Evolutionary conservation across 805 yeast species (phyloP).

Genomic region (Candida loeiensis): DNA sequence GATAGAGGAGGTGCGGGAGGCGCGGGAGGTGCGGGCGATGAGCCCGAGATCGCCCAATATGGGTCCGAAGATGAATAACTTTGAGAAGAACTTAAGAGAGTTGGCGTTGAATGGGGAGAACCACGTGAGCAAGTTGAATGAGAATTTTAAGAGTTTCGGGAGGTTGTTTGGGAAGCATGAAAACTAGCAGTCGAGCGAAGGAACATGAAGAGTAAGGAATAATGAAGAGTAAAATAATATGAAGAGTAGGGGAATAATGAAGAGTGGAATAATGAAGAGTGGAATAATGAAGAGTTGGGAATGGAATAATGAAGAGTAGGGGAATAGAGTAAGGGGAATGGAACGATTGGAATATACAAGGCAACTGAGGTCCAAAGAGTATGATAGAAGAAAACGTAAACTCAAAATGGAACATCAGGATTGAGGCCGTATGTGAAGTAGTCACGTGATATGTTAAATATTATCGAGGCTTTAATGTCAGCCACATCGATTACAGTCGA

Average conservation of each 20-base stretch:
- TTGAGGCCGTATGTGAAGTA: too few species aligned
- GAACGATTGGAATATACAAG: too few species aligned
- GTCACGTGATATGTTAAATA: too few species aligned
- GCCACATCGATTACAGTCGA: too few species aligned
- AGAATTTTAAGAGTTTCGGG: constrained; percentile 61
- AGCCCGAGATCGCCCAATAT: constrained; percentile 24
- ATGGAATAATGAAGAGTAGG: too few species aligned
- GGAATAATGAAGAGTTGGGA: too few species aligned
- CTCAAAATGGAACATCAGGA: too few species aligned
- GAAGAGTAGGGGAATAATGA: not conserved
- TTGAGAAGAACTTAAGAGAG: constrained; percentile 44
- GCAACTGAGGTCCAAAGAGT: too few species aligned
- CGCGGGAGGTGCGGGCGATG: constrained; percentile 2
- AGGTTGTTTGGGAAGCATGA: constrained; percentile 43
- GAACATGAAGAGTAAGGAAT: not conserved
- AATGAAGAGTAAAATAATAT: not conserved
- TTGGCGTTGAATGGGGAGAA: constrained; percentile 52
- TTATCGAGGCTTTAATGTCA: too few species aligned
- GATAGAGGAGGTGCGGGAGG: constrained; percentile 23
- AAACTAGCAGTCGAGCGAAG: constrained; percentile 5
- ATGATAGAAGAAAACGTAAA: too few species aligned
- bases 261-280: too few species aligned
- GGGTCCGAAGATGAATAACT: constrained; percentile 34
- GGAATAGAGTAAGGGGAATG: too few species aligned
- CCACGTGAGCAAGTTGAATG: constrained; percentile 61